Conservation (phyloP, 768 basidiomycete genomes). For the Suillus clintonianus region DNA sequence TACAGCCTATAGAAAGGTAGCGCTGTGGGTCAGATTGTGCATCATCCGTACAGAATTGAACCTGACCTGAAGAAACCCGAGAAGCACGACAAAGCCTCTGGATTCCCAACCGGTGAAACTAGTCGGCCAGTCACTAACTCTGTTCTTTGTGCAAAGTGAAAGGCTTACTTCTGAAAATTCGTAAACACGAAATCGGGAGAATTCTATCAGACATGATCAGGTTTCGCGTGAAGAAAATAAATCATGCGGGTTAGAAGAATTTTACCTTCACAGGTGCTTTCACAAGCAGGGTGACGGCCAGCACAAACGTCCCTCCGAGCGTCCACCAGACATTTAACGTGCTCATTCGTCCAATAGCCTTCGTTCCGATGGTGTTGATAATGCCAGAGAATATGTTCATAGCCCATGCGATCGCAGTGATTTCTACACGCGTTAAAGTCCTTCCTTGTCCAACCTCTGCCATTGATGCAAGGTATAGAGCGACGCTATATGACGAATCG, state of each 20-base stretch:
- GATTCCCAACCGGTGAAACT: conserved; percentile 60
- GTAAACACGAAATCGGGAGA: conserved; percentile 55
- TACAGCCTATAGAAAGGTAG: conserved; percentile 51
- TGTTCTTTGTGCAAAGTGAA: neutral
- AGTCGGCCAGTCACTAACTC: neutral
- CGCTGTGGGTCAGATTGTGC: neutral
- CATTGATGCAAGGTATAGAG: conserved; percentile 54
- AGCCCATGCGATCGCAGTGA: conserved; percentile 56
- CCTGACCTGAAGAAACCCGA: conserved; percentile 43
- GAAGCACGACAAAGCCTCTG: conserved; percentile 56
- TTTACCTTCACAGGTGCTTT: conserved; percentile 55
- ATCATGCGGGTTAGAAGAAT: conserved; percentile 19
- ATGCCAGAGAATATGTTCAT: conserved; percentile 56
- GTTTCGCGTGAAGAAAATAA: neutral
- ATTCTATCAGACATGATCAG: conserved; percentile 38
- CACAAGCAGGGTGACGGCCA: conserved; percentile 55
- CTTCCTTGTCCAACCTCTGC: conserved; percentile 50
- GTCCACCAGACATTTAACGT: conserved; percentile 64
- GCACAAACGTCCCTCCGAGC: conserved; percentile 55
- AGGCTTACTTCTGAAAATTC: conserved; percentile 51
- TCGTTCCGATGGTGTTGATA: conserved; percentile 59
- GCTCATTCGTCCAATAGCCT: conserved; percentile 57
- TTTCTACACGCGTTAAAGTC: conserved; percentile 48
- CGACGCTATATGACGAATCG: conserved; percentile 36
- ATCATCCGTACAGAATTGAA: neutral